phyloP scores from a whole-genome alignment of 2,329 filamentous ascomycete genomes.

The Drechslerella coelobrocha region DNA sequence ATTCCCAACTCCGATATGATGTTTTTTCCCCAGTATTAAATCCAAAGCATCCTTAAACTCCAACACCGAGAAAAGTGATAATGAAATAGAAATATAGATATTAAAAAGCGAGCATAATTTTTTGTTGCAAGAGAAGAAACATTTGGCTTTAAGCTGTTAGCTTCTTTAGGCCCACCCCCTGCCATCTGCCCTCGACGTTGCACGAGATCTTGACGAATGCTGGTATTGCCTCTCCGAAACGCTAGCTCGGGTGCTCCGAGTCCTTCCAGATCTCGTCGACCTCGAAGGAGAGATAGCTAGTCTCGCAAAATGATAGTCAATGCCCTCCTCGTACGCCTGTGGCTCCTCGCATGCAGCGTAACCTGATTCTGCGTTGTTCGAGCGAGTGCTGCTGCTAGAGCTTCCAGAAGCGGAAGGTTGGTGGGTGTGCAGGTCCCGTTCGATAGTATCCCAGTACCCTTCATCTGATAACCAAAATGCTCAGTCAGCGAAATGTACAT shows the following conservation, averaged over 20 bases:
- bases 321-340: background rate
- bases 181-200: background rate
- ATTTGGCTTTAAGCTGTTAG: background rate
- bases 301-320: constrained; percentile 11
- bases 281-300: constrained; percentile 8
- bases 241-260: background rate
- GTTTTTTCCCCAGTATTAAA: too few species aligned
- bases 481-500: background rate
- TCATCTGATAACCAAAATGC: constrained; percentile 2
- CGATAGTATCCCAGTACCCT: constrained; percentile 16
- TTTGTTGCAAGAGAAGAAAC: background rate
- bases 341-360: background rate
- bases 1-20: too few species aligned
- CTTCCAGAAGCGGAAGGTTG: constrained; percentile 6
- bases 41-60: too few species aligned
- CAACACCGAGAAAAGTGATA: too few species aligned
- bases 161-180: background rate
- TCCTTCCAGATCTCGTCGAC: background rate
- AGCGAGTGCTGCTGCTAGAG: background rate
- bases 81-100: too few species aligned
- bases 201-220: background rate
- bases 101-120: background rate
- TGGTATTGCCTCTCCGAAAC: background rate
- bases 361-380: background rate
- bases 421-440: constrained; percentile 13